Conservation (phyloP, 768 basidiomycete genomes). For the Collybia nuda region DNA sequence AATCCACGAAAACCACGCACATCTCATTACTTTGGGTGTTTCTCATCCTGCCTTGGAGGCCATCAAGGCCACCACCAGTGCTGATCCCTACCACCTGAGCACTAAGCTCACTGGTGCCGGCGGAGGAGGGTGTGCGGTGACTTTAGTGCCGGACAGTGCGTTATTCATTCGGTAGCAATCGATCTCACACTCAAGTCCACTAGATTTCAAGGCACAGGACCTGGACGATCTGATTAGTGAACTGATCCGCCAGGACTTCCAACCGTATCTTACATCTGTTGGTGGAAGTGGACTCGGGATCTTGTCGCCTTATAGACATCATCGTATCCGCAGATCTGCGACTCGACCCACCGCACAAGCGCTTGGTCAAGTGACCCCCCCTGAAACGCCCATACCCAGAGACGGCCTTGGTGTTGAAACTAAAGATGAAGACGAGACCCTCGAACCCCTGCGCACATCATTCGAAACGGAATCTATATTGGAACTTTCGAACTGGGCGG, state of each 20-base stretch:
- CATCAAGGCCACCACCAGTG: conserved; percentile 69
- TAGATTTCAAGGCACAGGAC: conserved; percentile 68
- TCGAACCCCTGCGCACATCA: conserved; percentile 33
- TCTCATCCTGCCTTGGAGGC: conserved; percentile 87
- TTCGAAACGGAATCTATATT: conserved; percentile 43
- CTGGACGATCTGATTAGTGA: conserved; percentile 58
- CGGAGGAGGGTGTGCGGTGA: conserved; percentile 97
- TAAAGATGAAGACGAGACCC: conserved; percentile 19
- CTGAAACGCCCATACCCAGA: conserved; percentile 41
- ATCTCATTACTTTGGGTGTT: conserved; percentile 84
- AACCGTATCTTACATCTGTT: conserved; percentile 87
- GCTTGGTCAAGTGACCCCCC: conserved; percentile 47
- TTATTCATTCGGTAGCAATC: conserved; percentile 10
- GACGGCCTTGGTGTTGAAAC: conserved; percentile 21
- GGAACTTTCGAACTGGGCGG: conserved; percentile 54
- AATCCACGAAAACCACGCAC: conserved; percentile 86
- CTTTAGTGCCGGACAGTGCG: conserved; percentile 91
- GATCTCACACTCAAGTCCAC: conserved; percentile 12
- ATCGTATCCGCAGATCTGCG: conserved; percentile 33
- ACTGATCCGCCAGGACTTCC: conserved; percentile 66
- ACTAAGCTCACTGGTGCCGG: conserved; percentile 99
- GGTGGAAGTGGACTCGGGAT: conserved; percentile 94
- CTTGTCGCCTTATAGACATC: conserved; percentile 57
- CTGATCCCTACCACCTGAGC: conserved; percentile 64
- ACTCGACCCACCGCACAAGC: conserved; percentile 15